These are phyloP conservation scores for Lotmaria passim DNA, from an alignment of 208 protist genomes.

Conservation along the genomic window DNA sequence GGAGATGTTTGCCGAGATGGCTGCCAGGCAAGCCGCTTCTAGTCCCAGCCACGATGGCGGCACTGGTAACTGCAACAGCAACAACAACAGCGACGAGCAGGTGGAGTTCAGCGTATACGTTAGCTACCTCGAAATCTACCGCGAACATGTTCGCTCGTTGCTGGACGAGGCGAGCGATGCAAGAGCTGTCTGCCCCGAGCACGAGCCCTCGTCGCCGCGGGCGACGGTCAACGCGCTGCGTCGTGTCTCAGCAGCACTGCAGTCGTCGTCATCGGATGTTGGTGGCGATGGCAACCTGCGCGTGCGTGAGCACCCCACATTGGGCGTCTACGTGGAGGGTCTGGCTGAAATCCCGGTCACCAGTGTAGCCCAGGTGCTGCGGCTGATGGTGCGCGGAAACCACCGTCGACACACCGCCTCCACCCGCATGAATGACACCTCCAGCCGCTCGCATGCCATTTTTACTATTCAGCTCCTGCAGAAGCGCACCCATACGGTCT, in stretches of 20 bases:
- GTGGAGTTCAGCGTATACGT: slow-evolving; percentile 74
- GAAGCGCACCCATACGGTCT: slow-evolving; percentile 29
- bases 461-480: slow-evolving; percentile 91
- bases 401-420: slow-evolving; percentile 72
- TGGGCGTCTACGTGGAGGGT: slow-evolving; percentile 85
- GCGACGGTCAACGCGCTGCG: slow-evolving; percentile 13
- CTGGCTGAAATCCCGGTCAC: slow-evolving; percentile 69
- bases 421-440: slow-evolving; percentile 96
- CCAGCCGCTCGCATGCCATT: slow-evolving; percentile 96
- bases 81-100: slow-evolving; percentile 26
- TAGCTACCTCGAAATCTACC: slow-evolving; percentile 94
- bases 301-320: slow-evolving; percentile 77
- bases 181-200: background rate
- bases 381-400: slow-evolving; percentile 79
- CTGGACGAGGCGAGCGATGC: slow-evolving; percentile 39
- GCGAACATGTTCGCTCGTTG: slow-evolving; percentile 86
- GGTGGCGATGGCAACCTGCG: slow-evolving; percentile 40
- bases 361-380: slow-evolving; percentile 58
- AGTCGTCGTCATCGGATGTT: slow-evolving; percentile 4
- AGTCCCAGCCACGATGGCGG: no score
- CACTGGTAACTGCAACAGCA: no score
- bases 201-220: slow-evolving; percentile 15
- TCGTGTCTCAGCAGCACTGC: background rate
- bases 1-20: slow-evolving; percentile 74
- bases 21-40: slow-evolving; percentile 5